Evolutionary conservation across 345 rosid genomes (phyloP), one percentile per base, ranked within the genome.

Genomic region (Cardamine resedifolia): DNA sequence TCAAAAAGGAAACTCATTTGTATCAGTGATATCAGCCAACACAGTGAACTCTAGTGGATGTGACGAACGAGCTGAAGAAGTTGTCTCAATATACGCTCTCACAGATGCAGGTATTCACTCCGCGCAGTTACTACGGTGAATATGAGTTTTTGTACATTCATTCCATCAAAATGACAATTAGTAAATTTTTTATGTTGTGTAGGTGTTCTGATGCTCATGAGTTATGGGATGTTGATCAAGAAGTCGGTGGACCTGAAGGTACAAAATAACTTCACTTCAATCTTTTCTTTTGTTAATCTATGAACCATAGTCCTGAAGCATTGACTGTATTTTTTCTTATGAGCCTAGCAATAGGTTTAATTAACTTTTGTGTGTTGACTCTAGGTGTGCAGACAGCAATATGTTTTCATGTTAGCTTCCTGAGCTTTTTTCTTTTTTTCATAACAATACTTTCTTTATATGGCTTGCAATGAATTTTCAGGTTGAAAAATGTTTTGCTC

Each of bases 401-500:
- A 20, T 21, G 3, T 15, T 64, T 31, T 58, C 26, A 31, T 52
- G 27, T 23, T 61, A 52, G 38, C 19, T 30, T 59, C 2, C 12
- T 4, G 31, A 41, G 20, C 18, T 21, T 30, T 53, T 48, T 4
- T 14, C n/a, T n/a, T n/a, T n/a, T 16, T 56, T 16, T 34, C 21
- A 53, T 47, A 45, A 21, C 1, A 38, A 53, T 9, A 55, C 4
- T 20, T 41, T 48, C 33, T 14, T 49, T 27, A 2, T 56, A n/a
- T 58, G 50, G 49, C 38, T 64, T 41, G 56, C 11, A 33, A 57
- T 71, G 67, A 58, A 76, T 48, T 82, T 64, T 71, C 94, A 89
- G 94, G 97, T 89, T 67, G 83, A 85, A 58, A 86, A 82, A 48
- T 89, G 87, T 76, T 89, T 85, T 85, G 83, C 91, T 30, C 70